phyloP scores from a whole-genome alignment of 2,329 filamentous ascomycete species.

The Zymoseptoria tritici region DNA sequence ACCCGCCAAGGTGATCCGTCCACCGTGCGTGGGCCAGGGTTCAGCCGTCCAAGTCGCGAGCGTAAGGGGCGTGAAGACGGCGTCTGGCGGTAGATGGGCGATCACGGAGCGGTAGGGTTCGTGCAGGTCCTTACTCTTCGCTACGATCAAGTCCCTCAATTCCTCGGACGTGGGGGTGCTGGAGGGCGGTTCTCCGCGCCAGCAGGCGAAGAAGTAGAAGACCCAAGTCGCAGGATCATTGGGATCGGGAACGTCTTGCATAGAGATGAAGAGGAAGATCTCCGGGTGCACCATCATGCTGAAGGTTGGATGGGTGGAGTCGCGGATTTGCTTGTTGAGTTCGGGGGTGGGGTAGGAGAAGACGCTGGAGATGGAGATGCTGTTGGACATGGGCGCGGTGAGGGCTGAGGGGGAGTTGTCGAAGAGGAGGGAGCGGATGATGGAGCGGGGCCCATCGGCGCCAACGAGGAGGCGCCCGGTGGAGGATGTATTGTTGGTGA shows the following conservation, averaged over 20 bases:
- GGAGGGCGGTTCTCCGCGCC: conserved; percentile 6
- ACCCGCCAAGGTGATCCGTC: conserved; percentile 29
- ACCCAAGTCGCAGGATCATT: conserved; percentile 14
- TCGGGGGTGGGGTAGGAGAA: conserved; percentile 13
- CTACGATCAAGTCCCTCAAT: neutral
- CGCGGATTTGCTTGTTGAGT: conserved; percentile 7
- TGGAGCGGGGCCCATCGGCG: conserved; percentile 18
- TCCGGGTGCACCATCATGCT: conserved; percentile 10
- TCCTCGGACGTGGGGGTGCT: neutral
- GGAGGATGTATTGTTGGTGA: conserved; percentile 11
- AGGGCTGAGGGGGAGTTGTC: neutral
- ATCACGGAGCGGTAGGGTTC: conserved; percentile 17
- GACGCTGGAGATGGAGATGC: conserved; percentile 12
- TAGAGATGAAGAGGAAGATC: conserved; percentile 7
- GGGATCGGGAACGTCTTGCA: conserved; percentile 11
- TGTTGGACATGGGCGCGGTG: neutral
- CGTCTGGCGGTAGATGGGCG: conserved; percentile 10
- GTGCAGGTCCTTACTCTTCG: neutral
- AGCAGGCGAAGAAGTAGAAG: conserved; percentile 13
- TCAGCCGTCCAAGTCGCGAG: conserved; percentile 19
- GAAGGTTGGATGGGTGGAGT: conserved; percentile 13
- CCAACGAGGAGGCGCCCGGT: conserved; percentile 19
- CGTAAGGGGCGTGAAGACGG: conserved; percentile 5
- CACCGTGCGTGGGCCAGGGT: conserved; percentile 22
- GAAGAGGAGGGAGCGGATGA: conserved; percentile 15